phyloP scores from a whole-genome alignment of 176 grass and related monocot species.

The Rhynchospora tenuis region DNA sequence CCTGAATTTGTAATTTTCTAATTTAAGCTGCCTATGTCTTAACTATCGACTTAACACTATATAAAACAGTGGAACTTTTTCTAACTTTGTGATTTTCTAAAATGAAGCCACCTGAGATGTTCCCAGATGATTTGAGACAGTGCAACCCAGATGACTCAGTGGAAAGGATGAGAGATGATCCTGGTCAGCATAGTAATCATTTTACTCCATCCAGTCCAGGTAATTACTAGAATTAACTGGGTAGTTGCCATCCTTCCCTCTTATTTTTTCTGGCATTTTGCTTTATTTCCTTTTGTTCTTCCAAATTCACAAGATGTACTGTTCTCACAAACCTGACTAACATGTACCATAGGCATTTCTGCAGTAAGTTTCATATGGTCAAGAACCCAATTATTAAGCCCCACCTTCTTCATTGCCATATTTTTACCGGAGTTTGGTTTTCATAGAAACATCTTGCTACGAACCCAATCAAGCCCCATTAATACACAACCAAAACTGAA shows the following conservation, averaged over 20 bases:
- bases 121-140: slow-evolving; percentile 33
- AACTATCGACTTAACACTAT: slow-evolving; percentile 8
- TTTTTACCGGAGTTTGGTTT: background rate
- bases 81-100: slow-evolving; percentile 24
- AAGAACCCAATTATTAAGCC: no score
- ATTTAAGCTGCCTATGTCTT: background rate
- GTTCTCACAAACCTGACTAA: background rate
- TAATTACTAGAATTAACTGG: slow-evolving; percentile 30
- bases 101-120: slow-evolving; percentile 47
- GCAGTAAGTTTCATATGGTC: background rate
- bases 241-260: slow-evolving; percentile 8
- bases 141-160: slow-evolving; percentile 31
- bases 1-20: slow-evolving; percentile 27
- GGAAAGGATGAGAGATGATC: slow-evolving; percentile 52
- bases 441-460: background rate
- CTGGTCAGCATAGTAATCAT: slow-evolving; percentile 34
- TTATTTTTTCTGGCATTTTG: background rate
- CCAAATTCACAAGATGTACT: background rate
- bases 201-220: slow-evolving; percentile 72
- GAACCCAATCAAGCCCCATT: background rate
- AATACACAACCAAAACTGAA: background rate
- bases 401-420: background rate
- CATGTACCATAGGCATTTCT: background rate
- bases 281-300: background rate
- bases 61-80: background rate